Conservation (phyloP, 2,329 filamentous ascomycete species). For the Biscogniauxia sp. region DNA sequence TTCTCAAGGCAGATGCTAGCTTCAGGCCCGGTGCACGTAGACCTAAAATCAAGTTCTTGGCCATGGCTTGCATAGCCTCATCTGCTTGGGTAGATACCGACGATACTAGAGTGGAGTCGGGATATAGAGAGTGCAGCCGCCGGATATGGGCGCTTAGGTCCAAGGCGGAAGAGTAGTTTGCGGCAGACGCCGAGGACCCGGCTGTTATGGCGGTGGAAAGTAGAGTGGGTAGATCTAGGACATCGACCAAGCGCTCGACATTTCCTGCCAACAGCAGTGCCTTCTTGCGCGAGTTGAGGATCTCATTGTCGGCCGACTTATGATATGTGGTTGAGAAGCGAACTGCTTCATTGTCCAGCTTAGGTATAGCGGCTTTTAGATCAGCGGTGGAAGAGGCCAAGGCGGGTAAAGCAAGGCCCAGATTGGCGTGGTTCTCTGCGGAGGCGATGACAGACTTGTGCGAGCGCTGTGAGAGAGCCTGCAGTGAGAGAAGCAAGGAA, state of each 20-base stretch:
- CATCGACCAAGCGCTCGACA: slow-evolving; percentile 83
- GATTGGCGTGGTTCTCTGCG: slow-evolving; percentile 70
- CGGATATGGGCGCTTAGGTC: slow-evolving; percentile 94
- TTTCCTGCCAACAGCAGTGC: slow-evolving; percentile 81
- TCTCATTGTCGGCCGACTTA: slow-evolving; percentile 65
- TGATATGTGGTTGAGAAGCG: slow-evolving; percentile 81
- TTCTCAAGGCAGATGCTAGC: slow-evolving; percentile 84
- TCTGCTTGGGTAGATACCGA: slow-evolving; percentile 77
- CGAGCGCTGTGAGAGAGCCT: slow-evolving; percentile 84
- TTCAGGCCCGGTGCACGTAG: slow-evolving; percentile 79
- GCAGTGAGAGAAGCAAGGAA: slow-evolving; percentile 76
- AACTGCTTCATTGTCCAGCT: slow-evolving; percentile 74
- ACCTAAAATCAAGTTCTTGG: slow-evolving; percentile 74
- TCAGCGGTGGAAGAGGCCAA: slow-evolving; percentile 65
- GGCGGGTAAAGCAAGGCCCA: slow-evolving; percentile 68
- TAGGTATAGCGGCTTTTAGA: slow-evolving; percentile 70
- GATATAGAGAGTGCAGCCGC: slow-evolving; percentile 78
- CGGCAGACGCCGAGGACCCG: slow-evolving; percentile 49
- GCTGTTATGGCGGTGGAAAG: slow-evolving; percentile 74
- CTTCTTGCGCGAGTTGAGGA: slow-evolving; percentile 72
- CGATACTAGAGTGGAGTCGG: slow-evolving; percentile 70
- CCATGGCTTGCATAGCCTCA: slow-evolving; percentile 84
- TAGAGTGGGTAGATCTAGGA: slow-evolving; percentile 84
- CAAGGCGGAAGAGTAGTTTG: slow-evolving; percentile 83
- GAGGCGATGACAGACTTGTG: slow-evolving; percentile 82